Evolutionary conservation across 1,284 basidiomycete genomes (phyloP).

Genomic region (Ganoderma multipileum): DNA sequence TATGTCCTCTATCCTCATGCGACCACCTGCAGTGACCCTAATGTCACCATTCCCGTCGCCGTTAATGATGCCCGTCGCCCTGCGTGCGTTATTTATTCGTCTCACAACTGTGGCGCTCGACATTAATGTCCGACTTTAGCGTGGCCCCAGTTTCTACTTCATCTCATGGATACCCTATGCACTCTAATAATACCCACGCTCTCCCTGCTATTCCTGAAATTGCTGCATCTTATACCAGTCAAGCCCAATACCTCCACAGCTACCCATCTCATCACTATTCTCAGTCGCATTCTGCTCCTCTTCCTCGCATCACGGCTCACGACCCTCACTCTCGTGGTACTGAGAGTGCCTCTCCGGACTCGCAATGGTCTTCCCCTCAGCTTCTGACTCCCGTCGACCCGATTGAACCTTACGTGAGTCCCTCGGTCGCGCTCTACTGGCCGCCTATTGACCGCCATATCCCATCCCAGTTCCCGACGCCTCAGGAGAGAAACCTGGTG

Average conservation of each 20-base stretch:
- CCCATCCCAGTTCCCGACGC: conserved; percentile 46
- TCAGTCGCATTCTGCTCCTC: conserved; percentile 31
- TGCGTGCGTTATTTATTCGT: conserved; percentile 46
- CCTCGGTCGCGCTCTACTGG: not conserved
- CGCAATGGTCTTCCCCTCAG: conserved; percentile 36
- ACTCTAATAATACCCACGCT: conserved; percentile 48
- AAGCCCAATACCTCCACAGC: conserved; percentile 34
- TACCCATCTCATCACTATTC: conserved; percentile 64
- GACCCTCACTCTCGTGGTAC: conserved; percentile 33
- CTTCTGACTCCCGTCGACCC: conserved; percentile 51
- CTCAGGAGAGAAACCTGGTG: conserved; percentile 59
- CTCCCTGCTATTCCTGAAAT: conserved; percentile 67
- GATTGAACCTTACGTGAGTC: conserved; percentile 68
- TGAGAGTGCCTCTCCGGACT: conserved; percentile 30
- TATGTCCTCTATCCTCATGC: conserved; percentile 13
- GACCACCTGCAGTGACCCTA: conserved; percentile 29
- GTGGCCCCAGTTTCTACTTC: conserved; percentile 27
- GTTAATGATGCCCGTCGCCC: conserved; percentile 48
- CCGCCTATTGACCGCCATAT: conserved; percentile 1
- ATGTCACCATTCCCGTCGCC: conserved; percentile 29
- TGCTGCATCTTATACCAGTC: conserved; percentile 43
- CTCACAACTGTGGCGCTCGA: not conserved
- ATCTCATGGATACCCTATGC: conserved; percentile 39
- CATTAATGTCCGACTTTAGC: conserved; percentile 21
- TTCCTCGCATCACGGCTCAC: conserved; percentile 35